Evolutionary conservation across 768 basidiomycete species (phyloP), one percentile per base, ranked within the genome.

Genomic region (Lyophyllum semitale): DNA sequence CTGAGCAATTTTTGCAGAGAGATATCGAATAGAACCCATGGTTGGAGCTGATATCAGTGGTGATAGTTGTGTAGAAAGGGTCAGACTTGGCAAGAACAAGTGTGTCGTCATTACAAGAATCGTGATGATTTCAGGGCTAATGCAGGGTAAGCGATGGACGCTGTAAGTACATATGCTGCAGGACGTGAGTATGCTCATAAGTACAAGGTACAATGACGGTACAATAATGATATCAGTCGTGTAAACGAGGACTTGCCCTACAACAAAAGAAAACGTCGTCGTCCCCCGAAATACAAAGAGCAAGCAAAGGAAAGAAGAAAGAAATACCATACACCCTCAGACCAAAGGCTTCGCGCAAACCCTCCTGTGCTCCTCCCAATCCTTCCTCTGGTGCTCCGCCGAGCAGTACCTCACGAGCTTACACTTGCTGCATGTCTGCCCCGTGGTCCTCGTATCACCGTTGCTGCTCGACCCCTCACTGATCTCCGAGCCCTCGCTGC

Each of bases 331-430:
- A 41, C 37, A 20, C 7, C 1, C 35, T 47, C 48, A 54, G 2
- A 43, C 17, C 8, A 74, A 64, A 29, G 63, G 58, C 60, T 69
- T 72, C 17, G 60, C 66, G 63, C 88, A 91, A 51, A 90, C 86
- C 54, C 88, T 76, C 55, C 81, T 77, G 69, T 91, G 89, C 68
- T 91, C 89, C 22, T 85, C 84, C 89, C 89, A 91, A 59, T 91
- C 89, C 65, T 81, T 82, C 66, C 76, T 79, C 73, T 91, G 89
- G 64, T 89, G 88, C 61, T 88, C 84, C 13, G 81, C 72, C 43
- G 85, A 88, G 63, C 89, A 91, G 62, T 91, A 91, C 70, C 84
- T 87, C 63, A 91, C 88, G 49, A 91, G 75, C 67, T 83, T 84
- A 73, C 89, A 91, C 68, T 87, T 87, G 71, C 89, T 88, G 68